Conservation (phyloP, 23 red algal genomes). For the Agarophyton chilense region DNA sequence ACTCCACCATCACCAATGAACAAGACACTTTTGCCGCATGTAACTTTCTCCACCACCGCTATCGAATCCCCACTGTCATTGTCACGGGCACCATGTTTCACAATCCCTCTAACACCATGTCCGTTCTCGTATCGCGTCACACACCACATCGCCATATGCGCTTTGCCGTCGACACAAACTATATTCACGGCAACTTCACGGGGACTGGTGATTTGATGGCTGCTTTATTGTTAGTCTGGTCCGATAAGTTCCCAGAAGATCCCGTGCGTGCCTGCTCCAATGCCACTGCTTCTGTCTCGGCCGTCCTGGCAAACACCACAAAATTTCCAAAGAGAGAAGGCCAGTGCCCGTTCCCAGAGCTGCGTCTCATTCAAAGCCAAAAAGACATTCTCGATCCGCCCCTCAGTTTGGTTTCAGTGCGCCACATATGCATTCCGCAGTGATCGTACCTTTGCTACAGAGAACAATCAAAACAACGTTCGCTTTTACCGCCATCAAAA, state of each 20-base stretch:
- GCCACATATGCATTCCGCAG: not conserved
- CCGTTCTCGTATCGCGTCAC: constrained; percentile 51
- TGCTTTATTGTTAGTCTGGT: constrained; percentile 91
- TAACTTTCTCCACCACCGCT: constrained; percentile 48
- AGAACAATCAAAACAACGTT: too few species aligned
- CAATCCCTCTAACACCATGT: constrained; percentile 6
- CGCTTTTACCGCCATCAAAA: too few species aligned
- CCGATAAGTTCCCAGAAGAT: constrained; percentile 24
- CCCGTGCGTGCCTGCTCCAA: constrained; percentile 29
- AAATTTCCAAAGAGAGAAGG: constrained; percentile 6
- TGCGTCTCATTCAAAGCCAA: constrained; percentile 67
- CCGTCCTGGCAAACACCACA: constrained; percentile 68
- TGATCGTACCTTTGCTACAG: too few species aligned
- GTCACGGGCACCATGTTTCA: constrained; percentile 66
- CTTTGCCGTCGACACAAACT: constrained; percentile 53
- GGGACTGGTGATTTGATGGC: constrained; percentile 88
- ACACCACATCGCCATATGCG: not conserved
- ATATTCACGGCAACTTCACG: constrained; percentile 75
- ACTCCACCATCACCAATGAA: constrained; percentile 6
- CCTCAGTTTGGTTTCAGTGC: constrained; percentile 43
- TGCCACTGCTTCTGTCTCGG: constrained; percentile 75
- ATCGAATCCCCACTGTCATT: constrained; percentile 51
- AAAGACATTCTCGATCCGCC: constrained; percentile 67
- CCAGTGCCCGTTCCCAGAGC: constrained; percentile 44
- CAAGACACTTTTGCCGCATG: constrained; percentile 61